Conservation (phyloP, 768 basidiomycete species). For the Termitomyces sp. region DNA sequence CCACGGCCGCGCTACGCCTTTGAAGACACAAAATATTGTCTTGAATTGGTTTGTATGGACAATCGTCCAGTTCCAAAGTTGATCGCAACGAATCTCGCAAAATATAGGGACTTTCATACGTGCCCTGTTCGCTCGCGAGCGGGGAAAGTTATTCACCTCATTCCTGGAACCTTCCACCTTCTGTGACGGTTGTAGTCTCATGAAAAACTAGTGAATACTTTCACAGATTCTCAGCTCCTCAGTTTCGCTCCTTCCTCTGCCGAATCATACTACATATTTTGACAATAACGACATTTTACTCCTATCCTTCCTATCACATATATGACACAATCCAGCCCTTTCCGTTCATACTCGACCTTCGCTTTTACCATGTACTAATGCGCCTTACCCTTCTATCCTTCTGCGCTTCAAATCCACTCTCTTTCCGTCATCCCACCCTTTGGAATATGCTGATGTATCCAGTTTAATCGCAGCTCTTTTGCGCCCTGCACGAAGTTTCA, state of each 20-base stretch:
- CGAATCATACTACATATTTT: too few relatives aligned
- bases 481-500: neutral
- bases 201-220: neutral
- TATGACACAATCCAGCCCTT: neutral
- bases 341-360: neutral
- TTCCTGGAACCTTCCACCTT: neutral
- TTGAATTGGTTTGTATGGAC: neutral
- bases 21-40: neutral
- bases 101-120: neutral
- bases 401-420: constrained; percentile 5
- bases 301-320: neutral
- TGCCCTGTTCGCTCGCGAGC: neutral
- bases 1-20: neutral
- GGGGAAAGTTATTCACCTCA: neutral
- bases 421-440: constrained; percentile 3
- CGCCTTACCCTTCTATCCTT: constrained; percentile 1
- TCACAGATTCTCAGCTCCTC: neutral
- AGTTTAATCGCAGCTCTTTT: neutral
- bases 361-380: neutral
- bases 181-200: neutral
- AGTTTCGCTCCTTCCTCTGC: too few relatives aligned
- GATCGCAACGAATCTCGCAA: neutral
- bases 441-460: neutral
- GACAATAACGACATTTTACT: neutral
- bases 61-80: neutral